Evolutionary conservation across 805 yeast species (phyloP), one percentile per base, ranked within the genome.

Genomic region (Grigorovia humatica): DNA sequence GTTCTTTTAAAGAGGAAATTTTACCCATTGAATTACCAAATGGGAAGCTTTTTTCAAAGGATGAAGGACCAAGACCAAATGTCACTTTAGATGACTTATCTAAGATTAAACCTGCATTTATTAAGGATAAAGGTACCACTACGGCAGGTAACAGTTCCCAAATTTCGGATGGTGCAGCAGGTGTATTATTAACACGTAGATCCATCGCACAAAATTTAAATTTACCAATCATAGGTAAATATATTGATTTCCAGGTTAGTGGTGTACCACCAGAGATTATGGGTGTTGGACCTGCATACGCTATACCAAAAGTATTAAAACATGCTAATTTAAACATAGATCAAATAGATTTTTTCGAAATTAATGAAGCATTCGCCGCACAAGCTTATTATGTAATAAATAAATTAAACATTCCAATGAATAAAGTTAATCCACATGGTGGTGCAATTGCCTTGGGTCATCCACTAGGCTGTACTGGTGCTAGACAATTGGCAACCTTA

Each of bases 241-340:
- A 80, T 60, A 81, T 89, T 55, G 84, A 82, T 59, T 82, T 87
- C 63, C 79, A 84, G 59, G 74, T 82, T 43, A 91, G 85, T 52
- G 99, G 99, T 61, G 96, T 90, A 46, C 96, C 97, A 51, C 97
- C 97, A 20, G 95, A 88, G 71, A 80, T 90, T 55, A 91, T 91
- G 99, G 99, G 98, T 53, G 82, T 91, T 61, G 99, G 98, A 45
- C 99, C 99, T 53, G 97, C 96, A 29, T 81, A 78, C 61, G 99
- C 98, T 54, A 90, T 91, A 62, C 98, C 99, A 55, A 79, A 78
- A 51, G 83, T 88, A 18, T 77, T 91, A 58, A 74, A 77, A 67
- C 80, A 79, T 63, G 62, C 74, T 7, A 82, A 83, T 41, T 67
- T 90, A 54, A 70, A 75, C 7, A 74, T 78, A 30, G 76, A 77